A percentile compares a stretch with the other conserved stretches of the same genome.
phyloP scores from a whole-genome alignment of 2,329 filamentous ascomycete species.

The Epichloe sylvatica region DNA sequence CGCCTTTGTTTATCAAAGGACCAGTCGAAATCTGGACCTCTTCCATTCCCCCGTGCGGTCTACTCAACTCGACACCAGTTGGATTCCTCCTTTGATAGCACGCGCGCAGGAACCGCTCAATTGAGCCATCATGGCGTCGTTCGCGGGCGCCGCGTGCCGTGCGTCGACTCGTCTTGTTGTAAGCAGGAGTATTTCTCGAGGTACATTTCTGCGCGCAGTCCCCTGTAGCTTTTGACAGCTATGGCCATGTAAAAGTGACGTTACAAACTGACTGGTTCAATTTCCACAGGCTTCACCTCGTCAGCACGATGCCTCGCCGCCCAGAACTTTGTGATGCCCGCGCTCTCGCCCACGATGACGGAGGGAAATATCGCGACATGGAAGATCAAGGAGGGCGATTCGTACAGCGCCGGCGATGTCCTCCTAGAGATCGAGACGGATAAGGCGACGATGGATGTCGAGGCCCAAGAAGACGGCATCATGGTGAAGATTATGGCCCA shows the following conservation, averaged over 20 bases:
- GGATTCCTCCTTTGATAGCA: not conserved
- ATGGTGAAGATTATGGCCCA: conserved; percentile 67
- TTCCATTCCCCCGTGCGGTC: conserved; percentile 6
- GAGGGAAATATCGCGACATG: conserved; percentile 78
- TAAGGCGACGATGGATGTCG: conserved; percentile 89
- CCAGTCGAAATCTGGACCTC: conserved; percentile 3
- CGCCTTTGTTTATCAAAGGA: conserved; percentile 7
- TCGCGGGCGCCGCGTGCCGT: conserved; percentile 50
- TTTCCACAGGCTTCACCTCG: conserved; percentile 46
- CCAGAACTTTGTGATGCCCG: conserved; percentile 83
- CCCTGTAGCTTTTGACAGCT: not conserved
- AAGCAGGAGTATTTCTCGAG: conserved; percentile 36
- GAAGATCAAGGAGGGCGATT: conserved; percentile 78
- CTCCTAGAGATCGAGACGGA: conserved; percentile 87
- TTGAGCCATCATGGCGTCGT: conserved; percentile 45
- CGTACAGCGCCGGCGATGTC: conserved; percentile 70
- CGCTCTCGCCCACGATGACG: conserved; percentile 84
- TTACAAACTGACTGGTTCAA: not conserved
- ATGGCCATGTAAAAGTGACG: not conserved
- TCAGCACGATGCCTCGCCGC: conserved; percentile 53
- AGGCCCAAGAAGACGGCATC: conserved; percentile 79
- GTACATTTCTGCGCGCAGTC: conserved; percentile 27
- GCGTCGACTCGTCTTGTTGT: conserved; percentile 46
- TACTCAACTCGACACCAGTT: not conserved
- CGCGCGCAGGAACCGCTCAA: conserved; percentile 6